Conservation (phyloP, 371 early-diverging fungal species). For the Mortierella sp. region DNA sequence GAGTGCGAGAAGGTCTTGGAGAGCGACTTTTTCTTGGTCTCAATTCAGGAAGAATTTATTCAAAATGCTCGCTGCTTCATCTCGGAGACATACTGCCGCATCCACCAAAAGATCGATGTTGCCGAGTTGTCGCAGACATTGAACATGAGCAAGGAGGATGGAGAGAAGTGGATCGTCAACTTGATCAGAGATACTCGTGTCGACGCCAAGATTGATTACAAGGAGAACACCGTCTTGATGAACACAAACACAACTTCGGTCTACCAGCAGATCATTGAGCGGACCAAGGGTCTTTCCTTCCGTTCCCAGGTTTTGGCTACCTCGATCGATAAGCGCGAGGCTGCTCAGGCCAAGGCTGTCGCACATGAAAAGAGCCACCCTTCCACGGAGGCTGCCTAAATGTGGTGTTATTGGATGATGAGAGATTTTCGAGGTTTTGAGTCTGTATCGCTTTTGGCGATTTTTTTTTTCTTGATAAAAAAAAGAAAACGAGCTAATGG, state of each 20-base stretch:
- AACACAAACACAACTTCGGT: conserved; percentile 86
- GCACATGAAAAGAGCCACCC: conserved; percentile 54
- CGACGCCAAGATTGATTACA: conserved; percentile 96
- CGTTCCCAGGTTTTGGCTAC: conserved; percentile 90
- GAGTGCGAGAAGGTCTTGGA: conserved; percentile 88
- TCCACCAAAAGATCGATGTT: conserved; percentile 94
- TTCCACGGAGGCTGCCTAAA: conserved; percentile 28
- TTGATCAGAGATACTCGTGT: conserved; percentile 94
- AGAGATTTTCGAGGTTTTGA: neutral
- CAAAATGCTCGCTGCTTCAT: conserved; percentile 94
- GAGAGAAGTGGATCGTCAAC: conserved; percentile 97
- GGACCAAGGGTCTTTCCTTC: conserved; percentile 90
- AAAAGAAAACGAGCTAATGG: neutral
- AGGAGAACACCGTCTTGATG: conserved; percentile 95
- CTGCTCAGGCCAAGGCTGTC: conserved; percentile 52
- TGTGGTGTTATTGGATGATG: neutral
- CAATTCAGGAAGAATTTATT: conserved; percentile 89
- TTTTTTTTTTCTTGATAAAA: neutral
- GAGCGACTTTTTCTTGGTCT: conserved; percentile 91
- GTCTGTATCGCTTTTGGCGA: neutral
- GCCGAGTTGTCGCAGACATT: conserved; percentile 85
- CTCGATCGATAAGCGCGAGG: conserved; percentile 91
- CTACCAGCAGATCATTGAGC: conserved; percentile 95
- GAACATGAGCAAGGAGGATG: conserved; percentile 89
- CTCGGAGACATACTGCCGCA: conserved; percentile 95